phyloP scores from a whole-genome alignment of 148 eudicot species.

The Chenopodium quinoa region DNA sequence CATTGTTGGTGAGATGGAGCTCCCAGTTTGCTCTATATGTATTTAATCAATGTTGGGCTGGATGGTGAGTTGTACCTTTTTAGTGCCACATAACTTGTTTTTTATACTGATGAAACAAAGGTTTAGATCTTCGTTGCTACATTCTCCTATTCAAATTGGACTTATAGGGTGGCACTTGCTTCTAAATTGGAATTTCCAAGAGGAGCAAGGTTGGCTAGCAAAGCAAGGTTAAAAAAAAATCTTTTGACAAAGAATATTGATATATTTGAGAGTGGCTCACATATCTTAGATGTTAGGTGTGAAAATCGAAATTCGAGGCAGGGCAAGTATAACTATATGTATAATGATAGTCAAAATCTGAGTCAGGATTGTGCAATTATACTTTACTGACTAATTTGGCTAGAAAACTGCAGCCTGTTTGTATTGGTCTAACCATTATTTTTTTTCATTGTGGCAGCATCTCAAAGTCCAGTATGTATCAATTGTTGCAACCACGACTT shows the following conservation, averaged over 20 bases:
- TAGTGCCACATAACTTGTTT: neutral
- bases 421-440: no score
- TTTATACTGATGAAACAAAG: neutral
- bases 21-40: neutral
- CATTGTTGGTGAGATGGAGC: neutral
- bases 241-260: neutral
- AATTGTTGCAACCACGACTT: constrained; percentile 77
- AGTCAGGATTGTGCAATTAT: neutral
- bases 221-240: neutral
- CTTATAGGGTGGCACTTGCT: neutral
- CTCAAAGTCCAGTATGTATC: constrained; percentile 85
- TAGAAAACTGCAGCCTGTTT: neutral
- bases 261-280: neutral
- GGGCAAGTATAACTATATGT: neutral
- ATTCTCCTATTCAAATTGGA: neutral
- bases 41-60: neutral
- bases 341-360: neutral
- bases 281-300: neutral
- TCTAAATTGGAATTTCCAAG: neutral
- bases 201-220: neutral
- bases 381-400: neutral
- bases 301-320: neutral
- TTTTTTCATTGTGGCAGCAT: constrained; percentile 50
- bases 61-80: neutral
- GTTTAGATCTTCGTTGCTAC: neutral